Evolutionary conservation across 192 early-diverging fungal species (phyloP), one percentile per base, ranked within the genome.

Genomic region (Podila epigama): DNA sequence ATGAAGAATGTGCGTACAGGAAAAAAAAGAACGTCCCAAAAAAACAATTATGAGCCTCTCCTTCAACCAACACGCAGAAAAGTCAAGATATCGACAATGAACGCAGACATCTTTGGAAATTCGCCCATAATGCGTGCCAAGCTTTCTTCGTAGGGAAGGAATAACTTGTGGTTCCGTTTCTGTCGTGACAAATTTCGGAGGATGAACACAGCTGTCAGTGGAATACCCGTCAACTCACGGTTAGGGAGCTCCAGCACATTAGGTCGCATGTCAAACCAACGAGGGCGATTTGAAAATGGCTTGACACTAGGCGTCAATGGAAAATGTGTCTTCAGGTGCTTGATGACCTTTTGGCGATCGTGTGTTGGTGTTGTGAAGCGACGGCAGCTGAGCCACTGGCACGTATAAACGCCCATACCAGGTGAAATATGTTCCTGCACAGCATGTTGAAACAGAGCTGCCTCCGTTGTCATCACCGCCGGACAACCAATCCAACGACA

Each of bases 401-500:
- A 88, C 0, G 63, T 70, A 31, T 82, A 86, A 22, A 67, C 51
- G 0, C 63, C 67, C 67, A 71, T 64, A 5, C 63, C 63, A 29
- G 62, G 62, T 2, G 75, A 54, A 8, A 83, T 60, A 36, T 88
- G 87, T n/a, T 85, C 79, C 50, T 83, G 68, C 20, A 86, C 58
- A 32, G 86, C 75, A 59, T 88, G 87, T 37, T 79, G 56, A 22
- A 84, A 82, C 10, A 88, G 40, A 27, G 81, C 66, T 25, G 68
- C 67, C 39, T 83, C 83, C 15, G 69, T 71, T 22, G 63, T 10
- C 27, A 86, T 73, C 18, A 68, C 70, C 25, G 73, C n/a, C 28
- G 73, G 58, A 67, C 87, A 88, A 48, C 77, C 69, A 8, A 63
- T 79, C 87, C 87, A 88, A 50, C 82, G 73, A 60, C 87, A 88